phyloP scores from a whole-genome alignment of 192 early-diverging fungal genomes.

The Gonapodya sp. region DNA sequence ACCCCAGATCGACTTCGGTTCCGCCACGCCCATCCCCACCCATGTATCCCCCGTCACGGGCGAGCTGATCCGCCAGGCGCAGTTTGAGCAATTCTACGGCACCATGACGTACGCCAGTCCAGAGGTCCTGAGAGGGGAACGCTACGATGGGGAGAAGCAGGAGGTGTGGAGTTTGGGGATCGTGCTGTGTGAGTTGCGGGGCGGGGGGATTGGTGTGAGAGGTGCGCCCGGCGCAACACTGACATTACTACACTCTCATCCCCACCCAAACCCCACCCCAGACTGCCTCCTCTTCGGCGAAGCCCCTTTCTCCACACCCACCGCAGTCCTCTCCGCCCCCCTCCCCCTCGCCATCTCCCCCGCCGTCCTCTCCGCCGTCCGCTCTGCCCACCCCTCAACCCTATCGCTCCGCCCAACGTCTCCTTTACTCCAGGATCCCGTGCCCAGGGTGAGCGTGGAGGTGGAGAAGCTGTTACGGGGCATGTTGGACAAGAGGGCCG shows the following conservation, averaged over 20 bases:
- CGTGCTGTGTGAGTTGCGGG: background rate
- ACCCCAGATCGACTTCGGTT: background rate
- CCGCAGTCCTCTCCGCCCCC: background rate
- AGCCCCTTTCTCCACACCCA: background rate
- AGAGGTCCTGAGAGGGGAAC: background rate
- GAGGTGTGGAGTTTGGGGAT: conserved; percentile 3
- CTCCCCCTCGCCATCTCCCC: background rate
- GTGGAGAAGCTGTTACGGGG: background rate
- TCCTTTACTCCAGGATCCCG: background rate
- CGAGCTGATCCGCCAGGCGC: background rate
- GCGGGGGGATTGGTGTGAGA: background rate
- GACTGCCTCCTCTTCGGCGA: conserved; percentile 3
- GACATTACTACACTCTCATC: background rate
- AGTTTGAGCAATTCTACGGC: background rate
- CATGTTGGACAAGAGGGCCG: background rate
- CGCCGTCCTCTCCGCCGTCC: background rate
- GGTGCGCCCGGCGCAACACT: background rate
- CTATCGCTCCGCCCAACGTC: background rate
- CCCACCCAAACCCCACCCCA: background rate
- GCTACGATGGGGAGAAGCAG: background rate
- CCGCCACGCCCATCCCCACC: background rate
- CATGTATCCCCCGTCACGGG: too few species aligned
- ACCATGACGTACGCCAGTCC: background rate
- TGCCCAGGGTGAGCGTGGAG: background rate
- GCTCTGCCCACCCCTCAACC: background rate